Evolutionary conservation across 768 basidiomycete species (phyloP).

Genomic region (Leccinum sublutescens): DNA sequence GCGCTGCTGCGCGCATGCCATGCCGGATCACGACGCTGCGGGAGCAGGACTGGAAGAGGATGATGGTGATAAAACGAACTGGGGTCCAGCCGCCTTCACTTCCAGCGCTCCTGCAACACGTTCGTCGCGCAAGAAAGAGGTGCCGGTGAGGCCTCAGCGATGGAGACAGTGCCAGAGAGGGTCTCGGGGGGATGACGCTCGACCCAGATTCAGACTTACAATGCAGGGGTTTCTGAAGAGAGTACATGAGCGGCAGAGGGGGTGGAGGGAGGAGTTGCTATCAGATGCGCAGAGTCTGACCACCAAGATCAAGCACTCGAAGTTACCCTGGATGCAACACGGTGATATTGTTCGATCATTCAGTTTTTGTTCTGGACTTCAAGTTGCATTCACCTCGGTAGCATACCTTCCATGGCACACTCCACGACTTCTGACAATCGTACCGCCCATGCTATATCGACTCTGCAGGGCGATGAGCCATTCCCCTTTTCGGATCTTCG

Average conservation of each 20-base stretch:
- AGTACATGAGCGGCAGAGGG: slow-evolving; percentile 51
- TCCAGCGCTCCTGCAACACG: slow-evolving; percentile 11
- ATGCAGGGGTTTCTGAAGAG: slow-evolving; percentile 56
- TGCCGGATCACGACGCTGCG: background rate
- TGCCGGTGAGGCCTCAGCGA: slow-evolving; percentile 11
- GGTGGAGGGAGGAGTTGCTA: slow-evolving; percentile 55
- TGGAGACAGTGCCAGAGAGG: slow-evolving; percentile 15
- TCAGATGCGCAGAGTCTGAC: slow-evolving; percentile 36
- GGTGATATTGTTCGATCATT: too few species aligned
- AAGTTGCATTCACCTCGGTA: too few species aligned
- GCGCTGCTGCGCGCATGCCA: background rate
- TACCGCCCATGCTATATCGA: too few species aligned
- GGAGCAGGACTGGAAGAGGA: background rate
- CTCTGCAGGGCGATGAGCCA: too few species aligned
- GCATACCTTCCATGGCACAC: too few species aligned
- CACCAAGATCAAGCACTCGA: too few species aligned
- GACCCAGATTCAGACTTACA: slow-evolving; percentile 57
- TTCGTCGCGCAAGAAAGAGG: slow-evolving; percentile 25
- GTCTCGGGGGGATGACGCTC: slow-evolving; percentile 57
- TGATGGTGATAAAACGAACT: slow-evolving; percentile 4
- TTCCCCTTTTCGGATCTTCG: too few species aligned
- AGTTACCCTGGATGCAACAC: too few species aligned
- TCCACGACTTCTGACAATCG: too few species aligned
- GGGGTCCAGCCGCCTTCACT: slow-evolving; percentile 9
- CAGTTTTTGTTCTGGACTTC: too few species aligned